Base-by-base conservation (phyloP, 1,284 basidiomycete species). In the Paramarasmius palmivorus region DNA sequence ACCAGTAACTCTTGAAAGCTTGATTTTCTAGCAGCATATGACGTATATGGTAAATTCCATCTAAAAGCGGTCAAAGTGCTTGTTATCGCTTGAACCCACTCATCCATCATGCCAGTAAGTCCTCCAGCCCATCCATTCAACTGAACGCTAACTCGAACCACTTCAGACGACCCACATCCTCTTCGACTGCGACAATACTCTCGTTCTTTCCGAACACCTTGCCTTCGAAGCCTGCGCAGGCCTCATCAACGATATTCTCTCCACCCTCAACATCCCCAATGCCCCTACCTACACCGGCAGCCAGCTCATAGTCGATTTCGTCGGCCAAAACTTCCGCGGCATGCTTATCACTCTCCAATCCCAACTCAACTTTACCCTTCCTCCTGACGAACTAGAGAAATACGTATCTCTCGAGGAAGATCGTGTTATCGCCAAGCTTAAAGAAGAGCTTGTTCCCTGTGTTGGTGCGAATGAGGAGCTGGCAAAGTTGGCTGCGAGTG, bases 261-360 rank as follows among this genome's bases (percentile, higher is more conserved):
- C 41, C 12, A 37, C 53, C 1, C 53, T 64, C 10, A 55, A 56
- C 40, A 57, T 61, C 38, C n/a, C 53, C 22, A 59, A 59, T n/a
- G n/a, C n/a, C n/a, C n/a, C n/a, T 42, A 57, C 57, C 46, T 66
- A 63, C 56, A 66, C 63, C 25, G 63, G 63, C 12, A 56, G 58
- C 32, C 56, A 60, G 19, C 60, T 66, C 6, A 57, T 66, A 41
- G 55, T 49, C 15, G 61, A 63, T 9, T 66, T 64, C 52, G 62
- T 66, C n/a, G 64, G 64, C 3, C 63, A 66, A 54, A 66, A 66
- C 56, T 66, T 66, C 44, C 60, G 64, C 49, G 64, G 64, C 19
- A 64, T 66, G 63, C 59, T 66, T 49, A 25, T 41, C 40, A 59
- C 62, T n/a, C 56, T 66, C 35, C 61, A 63, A 50, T 22, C 55